Base-by-base conservation (phyloP, 768 basidiomycete genomes). In the Kwoniella botswanensis region DNA sequence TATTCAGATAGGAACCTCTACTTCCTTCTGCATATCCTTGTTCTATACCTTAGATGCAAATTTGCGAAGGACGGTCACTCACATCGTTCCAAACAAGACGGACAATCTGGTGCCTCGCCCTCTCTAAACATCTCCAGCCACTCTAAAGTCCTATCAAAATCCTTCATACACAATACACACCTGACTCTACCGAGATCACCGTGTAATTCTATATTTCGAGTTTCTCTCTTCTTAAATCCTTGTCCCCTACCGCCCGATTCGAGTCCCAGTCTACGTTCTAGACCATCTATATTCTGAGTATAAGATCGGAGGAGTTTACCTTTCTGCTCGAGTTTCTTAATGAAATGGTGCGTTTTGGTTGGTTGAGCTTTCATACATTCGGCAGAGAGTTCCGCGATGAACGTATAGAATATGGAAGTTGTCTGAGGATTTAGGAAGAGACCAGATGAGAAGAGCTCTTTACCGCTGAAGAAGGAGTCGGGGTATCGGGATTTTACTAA, bases 261-360 rank as follows among this genome's bases (percentile, higher is more conserved):
- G 7, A 99, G 86, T 1, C 95, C 95, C 0, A 88, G 88, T 65
- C 87, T 86, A 76, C 90, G 91, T 80, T 99, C 97, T 13, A 99
- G 85, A 12, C 94, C 96, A 84, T 99, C 97, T 56, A 99, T 95
- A 82, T 99, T 99, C 84, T 99, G 97, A 0, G 97, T 98, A 83
- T 98, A 99, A 13, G 91, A 92, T 69, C 97, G 88, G 26, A 96
- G 81, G 11, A 99, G 85, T 83, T 91, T 94, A 61, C 90, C 90
- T 83, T 93, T 94, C 17, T 87, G 83, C 74, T 97, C 92, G 1
- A 98, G 88, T 3, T 88, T 89, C 77, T 90, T 90, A 69, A 99
- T 89, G 83, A 99, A 97, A 63, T 86, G 87, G 82, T 99, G 97
- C 1, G 97, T 97, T 1, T 89, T 87, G 0, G 93, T 89, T 1